Evolutionary conservation across 1,284 basidiomycete genomes (phyloP).

Genomic region (Melanopsichium pennsylvanicum): DNA sequence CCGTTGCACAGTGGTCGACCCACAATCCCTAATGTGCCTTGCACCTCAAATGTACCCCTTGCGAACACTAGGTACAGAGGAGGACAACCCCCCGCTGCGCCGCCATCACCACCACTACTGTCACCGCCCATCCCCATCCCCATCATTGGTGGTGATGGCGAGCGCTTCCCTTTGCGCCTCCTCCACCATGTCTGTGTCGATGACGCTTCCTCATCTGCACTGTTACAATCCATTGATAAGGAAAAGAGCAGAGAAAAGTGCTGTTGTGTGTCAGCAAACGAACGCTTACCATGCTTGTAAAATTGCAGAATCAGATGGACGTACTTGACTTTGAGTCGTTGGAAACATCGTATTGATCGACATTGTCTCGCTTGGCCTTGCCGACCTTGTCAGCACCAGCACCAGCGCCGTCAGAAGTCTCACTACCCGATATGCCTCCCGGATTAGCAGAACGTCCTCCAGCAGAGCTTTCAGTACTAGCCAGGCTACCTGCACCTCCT

Average conservation of each 20-base stretch:
- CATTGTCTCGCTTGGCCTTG: too few species aligned
- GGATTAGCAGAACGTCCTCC: background rate
- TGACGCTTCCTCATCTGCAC: too few species aligned
- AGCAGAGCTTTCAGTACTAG: background rate
- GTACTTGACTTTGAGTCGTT: too few species aligned
- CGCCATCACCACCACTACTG: background rate
- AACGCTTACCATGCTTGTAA: too few species aligned
- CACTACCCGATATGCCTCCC: background rate
- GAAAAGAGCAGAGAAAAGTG: too few species aligned
- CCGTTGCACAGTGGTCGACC: slow-evolving; percentile 25
- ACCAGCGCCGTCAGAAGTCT: background rate
- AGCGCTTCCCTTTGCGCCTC: background rate
- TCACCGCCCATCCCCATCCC: background rate
- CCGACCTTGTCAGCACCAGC: background rate
- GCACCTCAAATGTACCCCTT: slow-evolving; percentile 27
- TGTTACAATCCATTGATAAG: too few species aligned
- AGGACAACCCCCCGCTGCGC: slow-evolving; percentile 14
- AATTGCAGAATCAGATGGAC: too few species aligned
- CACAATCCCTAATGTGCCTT: slow-evolving; percentile 40
- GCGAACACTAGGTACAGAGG: slow-evolving; percentile 35
- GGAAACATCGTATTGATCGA: too few species aligned
- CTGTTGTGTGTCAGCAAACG: too few species aligned
- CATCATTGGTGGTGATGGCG: slow-evolving; percentile 7
- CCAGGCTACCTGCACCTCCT: background rate
- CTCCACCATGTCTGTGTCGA: too few species aligned